Base-by-base conservation (phyloP, 345 rosid species). In the Lepidium aucheri region DNA sequence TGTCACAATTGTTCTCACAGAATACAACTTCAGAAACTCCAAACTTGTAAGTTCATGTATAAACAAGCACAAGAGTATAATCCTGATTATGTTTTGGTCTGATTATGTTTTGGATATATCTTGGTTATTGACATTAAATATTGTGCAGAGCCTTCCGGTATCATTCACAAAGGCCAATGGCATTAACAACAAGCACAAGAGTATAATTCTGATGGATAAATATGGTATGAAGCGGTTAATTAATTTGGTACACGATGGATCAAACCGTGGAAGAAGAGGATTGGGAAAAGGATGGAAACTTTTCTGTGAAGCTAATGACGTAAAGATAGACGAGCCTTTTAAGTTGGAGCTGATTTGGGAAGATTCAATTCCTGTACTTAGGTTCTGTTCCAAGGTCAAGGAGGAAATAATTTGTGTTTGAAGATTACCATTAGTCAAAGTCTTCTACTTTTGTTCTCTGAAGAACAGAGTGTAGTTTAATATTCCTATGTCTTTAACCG, bases 261-360 rank as follows among this genome's bases (percentile, higher is more conserved):
- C 45, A 52, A 30, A 3, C 1, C 1, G 7, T 32, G 38, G 67
- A 61, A 69, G n/a, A 42, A 43, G 51, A 61, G 54, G 74, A 51
- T 15, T 70, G 13, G 68, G 74, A 33, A 60, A 52, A 70, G 68
- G 62, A 24, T 70, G 74, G 68, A 60, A 53, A 61, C 3, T 0
- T 14, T 69, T 69, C 22, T 69, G 46, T 43, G 20, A 53, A 12
- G 74, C 32, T 60, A 69, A 61, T 61, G 62, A 15, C 2, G 55
- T 69, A 15, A 53, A 34, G 46, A 26, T 43, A 18, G 74, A 42
- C 0, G 15, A 33, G 32, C 22, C 68, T 70, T 70, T 70, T n/a
- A 1, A 5, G 24, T 12, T 70, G 68, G 40, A 70, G 62, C 22
- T 70, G 14, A 9, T 53, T 14, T 70, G 74, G 74, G 55, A 70